Percentiles rank a stretch among this genome's conserved stretches.
Evolutionary conservation across 2,329 filamentous ascomycete species (phyloP).

Genomic region (Exophiala calicioides): DNA sequence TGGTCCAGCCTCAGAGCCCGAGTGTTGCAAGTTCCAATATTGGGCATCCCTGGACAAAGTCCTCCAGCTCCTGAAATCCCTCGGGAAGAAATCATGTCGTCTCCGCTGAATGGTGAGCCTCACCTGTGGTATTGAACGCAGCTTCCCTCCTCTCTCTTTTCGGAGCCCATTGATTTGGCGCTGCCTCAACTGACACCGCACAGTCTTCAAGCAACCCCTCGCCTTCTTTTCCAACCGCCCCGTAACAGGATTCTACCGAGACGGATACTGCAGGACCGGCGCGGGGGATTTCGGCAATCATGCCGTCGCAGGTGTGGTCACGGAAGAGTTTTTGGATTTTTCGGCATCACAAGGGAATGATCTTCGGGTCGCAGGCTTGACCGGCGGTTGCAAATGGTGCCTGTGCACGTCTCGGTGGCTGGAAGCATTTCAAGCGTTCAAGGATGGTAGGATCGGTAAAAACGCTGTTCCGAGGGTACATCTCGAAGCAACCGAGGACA

Average conservation of each 20-base stretch:
- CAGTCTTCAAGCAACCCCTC: conserved; percentile 60
- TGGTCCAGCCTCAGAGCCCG: conserved; percentile 17
- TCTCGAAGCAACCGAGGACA: conserved; percentile 42
- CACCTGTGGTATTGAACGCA: neutral
- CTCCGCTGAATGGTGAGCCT: conserved; percentile 22
- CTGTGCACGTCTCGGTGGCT: conserved; percentile 62
- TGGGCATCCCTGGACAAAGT: conserved; percentile 11
- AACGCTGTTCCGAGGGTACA: conserved; percentile 35
- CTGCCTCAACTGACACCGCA: conserved; percentile 9
- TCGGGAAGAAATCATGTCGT: conserved; percentile 16
- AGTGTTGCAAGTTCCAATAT: conserved; percentile 19
- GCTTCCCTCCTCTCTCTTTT: neutral
- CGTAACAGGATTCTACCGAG: conserved; percentile 62
- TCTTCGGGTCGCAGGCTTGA: conserved; percentile 57
- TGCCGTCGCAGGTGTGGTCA: conserved; percentile 58
- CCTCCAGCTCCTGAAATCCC: conserved; percentile 11
- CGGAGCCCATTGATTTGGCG: neutral
- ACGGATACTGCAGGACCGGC: conserved; percentile 63
- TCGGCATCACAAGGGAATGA: conserved; percentile 62
- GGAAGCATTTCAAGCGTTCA: conserved; percentile 59
- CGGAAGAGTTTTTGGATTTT: conserved; percentile 64
- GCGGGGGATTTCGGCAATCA: conserved; percentile 61
- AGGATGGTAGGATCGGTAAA: conserved; percentile 40
- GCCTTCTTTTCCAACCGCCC: conserved; percentile 59
- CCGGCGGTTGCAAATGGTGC: conserved; percentile 64